Conservation (phyloP, 805 yeast species). For the Candida anglica region DNA sequence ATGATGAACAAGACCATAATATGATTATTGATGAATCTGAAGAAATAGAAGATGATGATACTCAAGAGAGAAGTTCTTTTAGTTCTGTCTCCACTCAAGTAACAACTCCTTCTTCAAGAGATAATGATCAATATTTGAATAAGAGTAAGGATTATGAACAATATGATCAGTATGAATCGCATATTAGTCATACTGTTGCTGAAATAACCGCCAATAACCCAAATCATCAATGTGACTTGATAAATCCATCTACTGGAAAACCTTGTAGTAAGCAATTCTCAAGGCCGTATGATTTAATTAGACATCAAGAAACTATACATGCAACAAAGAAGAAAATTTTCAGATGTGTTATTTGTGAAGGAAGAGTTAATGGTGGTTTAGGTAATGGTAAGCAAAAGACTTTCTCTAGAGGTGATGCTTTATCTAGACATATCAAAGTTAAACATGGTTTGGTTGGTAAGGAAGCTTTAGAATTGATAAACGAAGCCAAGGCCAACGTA, state of each 20-base stretch:
- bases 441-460: constrained; percentile 73
- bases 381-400: constrained; percentile 49
- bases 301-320: constrained; percentile 48
- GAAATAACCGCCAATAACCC: constrained; percentile 31
- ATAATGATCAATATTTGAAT: constrained; percentile 1
- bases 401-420: constrained; percentile 45
- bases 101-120: constrained; percentile 3
- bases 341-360: constrained; percentile 45
- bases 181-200: constrained; percentile 19
- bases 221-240: constrained; percentile 55
- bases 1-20: not conserved
- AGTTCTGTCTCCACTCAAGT: not conserved
- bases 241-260: constrained; percentile 56
- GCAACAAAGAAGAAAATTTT: constrained; percentile 42
- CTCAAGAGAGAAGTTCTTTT: constrained; percentile 4
- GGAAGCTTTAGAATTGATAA: constrained; percentile 67
- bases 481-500: constrained; percentile 73
- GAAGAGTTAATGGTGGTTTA: constrained; percentile 41
- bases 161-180: constrained; percentile 1
- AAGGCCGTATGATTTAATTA: constrained; percentile 50
- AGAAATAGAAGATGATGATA: constrained; percentile 6
- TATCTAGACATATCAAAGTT: constrained; percentile 56
- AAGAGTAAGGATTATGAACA: constrained; percentile 3
- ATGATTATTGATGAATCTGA: not conserved
- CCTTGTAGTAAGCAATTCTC: constrained; percentile 80